Percentiles rank a stretch among this genome's conserved stretches.
Conservation (phyloP, 1,284 basidiomycete species). For the Moesziomyces parantarcticus region DNA sequence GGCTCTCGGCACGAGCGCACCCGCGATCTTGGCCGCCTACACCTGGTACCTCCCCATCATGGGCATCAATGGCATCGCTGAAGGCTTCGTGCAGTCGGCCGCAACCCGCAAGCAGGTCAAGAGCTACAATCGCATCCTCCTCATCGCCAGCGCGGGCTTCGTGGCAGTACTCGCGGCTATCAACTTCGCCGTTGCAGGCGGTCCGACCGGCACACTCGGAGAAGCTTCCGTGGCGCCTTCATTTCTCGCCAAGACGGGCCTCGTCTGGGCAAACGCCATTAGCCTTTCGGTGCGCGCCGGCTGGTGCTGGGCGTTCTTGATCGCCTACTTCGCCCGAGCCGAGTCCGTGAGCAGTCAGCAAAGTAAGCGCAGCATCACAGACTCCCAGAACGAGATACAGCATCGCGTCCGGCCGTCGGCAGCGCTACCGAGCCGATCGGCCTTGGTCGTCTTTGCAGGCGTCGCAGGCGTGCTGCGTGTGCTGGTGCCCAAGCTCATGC, state of each 20-base stretch:
- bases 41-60: constrained; percentile 61
- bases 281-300: constrained; percentile 25
- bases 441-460: constrained; percentile 7
- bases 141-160: constrained; percentile 52
- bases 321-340: constrained; percentile 16
- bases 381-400: background rate
- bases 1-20: constrained; percentile 51
- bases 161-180: constrained; percentile 20
- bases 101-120: constrained; percentile 38
- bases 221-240: background rate
- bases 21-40: constrained; percentile 56
- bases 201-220: background rate
- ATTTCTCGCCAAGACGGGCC: constrained; percentile 16
- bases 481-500: constrained; percentile 13
- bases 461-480: constrained; percentile 10
- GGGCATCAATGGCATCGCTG: constrained; percentile 63
- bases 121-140: constrained; percentile 50
- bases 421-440: constrained; percentile 8
- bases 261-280: constrained; percentile 48
- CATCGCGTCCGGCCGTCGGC: constrained; percentile 6
- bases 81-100: constrained; percentile 61
- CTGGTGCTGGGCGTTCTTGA: constrained; percentile 42
- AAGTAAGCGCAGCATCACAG: background rate
- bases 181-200: constrained; percentile 3
- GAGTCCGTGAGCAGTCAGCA: background rate